These are phyloP conservation scores for Mikania micrantha DNA, from an alignment of 129 eudicot genomes.

Conservation along the genomic window DNA sequence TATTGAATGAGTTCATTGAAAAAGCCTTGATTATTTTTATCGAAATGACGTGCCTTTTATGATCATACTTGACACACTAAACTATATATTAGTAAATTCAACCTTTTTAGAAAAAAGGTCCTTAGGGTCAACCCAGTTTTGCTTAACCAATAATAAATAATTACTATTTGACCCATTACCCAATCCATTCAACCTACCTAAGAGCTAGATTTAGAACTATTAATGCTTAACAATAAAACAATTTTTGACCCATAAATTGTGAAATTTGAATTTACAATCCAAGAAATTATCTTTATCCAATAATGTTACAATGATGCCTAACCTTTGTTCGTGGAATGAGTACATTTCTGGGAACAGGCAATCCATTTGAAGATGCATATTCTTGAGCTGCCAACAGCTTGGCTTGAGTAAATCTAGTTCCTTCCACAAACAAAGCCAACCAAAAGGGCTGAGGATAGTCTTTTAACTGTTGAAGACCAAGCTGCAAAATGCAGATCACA, in stretches of 20 bases:
- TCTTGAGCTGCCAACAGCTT: conserved; percentile 93
- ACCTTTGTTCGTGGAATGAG: conserved; percentile 94
- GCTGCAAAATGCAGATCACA: conserved; percentile 32
- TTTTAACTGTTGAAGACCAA: conserved; percentile 61
- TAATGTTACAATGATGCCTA: not conserved
- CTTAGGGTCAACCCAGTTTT: too few species aligned
- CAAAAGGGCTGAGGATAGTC: conserved; percentile 87
- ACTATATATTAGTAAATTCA: too few species aligned
- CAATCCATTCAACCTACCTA: not conserved
- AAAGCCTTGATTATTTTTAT: too few species aligned
- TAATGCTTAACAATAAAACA: not conserved
- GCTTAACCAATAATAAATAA: too few species aligned
- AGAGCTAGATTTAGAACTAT: not conserved
- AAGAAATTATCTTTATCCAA: not conserved
- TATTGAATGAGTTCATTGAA: too few species aligned
- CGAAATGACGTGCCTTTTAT: too few species aligned
- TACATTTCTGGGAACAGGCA: conserved; percentile 80
- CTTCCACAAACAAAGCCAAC: conserved; percentile 91
- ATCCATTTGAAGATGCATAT: conserved; percentile 71
- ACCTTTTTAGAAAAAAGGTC: too few species aligned
- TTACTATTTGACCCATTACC: not conserved
- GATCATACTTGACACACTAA: not conserved
- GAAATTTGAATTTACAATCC: not conserved
- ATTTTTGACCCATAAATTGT: not conserved
- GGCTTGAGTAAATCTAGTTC: conserved; percentile 85